Evolutionary conservation across 805 yeast genomes (phyloP).

Genomic region (Hagleromyces aurorensis): DNA sequence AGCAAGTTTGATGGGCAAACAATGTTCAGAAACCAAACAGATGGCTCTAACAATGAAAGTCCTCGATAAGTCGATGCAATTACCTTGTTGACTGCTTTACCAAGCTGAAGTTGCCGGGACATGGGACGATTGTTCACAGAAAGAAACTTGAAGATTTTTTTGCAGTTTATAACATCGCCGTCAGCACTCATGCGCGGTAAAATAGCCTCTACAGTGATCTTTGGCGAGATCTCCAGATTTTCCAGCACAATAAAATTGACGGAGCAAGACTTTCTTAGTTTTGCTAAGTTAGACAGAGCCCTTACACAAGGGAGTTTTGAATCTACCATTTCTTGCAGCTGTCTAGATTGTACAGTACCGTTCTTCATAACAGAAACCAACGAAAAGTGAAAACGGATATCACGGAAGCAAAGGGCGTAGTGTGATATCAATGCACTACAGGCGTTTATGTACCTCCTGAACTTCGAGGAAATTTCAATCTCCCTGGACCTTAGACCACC

Average conservation of each 20-base stretch:
- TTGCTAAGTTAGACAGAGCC: conserved; percentile 9
- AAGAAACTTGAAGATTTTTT: conserved; percentile 22
- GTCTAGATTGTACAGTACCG: conserved; percentile 11
- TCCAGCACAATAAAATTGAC: conserved; percentile 13
- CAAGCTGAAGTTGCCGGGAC: conserved; percentile 26
- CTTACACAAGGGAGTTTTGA: conserved; percentile 11
- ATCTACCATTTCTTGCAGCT: conserved; percentile 12
- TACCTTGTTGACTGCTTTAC: conserved; percentile 22
- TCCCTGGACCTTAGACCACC: conserved; percentile 30
- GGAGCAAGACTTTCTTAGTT: conserved; percentile 6
- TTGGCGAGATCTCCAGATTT: conserved; percentile 6
- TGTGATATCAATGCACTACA: conserved; percentile 22
- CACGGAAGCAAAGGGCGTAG: conserved; percentile 28
- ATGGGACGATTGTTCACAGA: conserved; percentile 32
- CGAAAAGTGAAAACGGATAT: conserved; percentile 28
- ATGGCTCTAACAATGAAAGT: conserved; percentile 24
- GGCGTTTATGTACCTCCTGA: conserved; percentile 19
- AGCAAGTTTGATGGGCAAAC: conserved; percentile 12
- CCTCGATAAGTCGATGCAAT: conserved; percentile 22
- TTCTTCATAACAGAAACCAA: conserved; percentile 16
- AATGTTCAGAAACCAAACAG: conserved; percentile 32
- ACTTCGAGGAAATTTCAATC: conserved; percentile 24
- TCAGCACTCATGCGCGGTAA: conserved; percentile 33
- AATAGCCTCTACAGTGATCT: conserved; percentile 13
- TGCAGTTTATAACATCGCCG: conserved; percentile 18